Evolutionary conservation across 495 filamentous ascomycete genomes (phyloP).

Genomic region (Aspergillus funiculosus): DNA sequence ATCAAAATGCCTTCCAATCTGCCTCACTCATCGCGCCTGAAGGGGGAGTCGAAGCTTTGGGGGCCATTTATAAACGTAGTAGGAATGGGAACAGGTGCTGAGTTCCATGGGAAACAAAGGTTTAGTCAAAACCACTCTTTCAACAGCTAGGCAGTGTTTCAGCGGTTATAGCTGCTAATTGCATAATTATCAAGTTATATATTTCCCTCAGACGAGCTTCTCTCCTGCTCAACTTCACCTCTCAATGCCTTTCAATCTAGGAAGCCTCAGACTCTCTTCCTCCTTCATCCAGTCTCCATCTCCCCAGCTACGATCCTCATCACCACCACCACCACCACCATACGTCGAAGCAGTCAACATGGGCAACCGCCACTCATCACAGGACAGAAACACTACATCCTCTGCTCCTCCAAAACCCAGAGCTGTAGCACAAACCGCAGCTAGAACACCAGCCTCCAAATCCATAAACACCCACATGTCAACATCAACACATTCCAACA

Average conservation of each 20-base stretch:
- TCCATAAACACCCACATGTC: conserved; percentile 4
- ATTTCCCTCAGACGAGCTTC: too few relatives aligned
- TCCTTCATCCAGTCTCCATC: not conserved
- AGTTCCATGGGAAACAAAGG: not conserved
- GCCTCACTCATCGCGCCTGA: too few relatives aligned
- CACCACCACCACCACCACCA: not conserved
- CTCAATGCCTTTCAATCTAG: conserved; percentile 5
- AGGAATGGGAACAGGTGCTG: not conserved
- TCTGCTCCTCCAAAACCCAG: conserved; percentile 1
- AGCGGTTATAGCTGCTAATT: too few relatives aligned
- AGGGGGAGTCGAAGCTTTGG: not conserved
- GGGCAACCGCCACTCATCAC: conserved; percentile 11
- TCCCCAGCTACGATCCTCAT: not conserved
- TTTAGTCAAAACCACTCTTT: too few relatives aligned
- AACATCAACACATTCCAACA: not conserved
- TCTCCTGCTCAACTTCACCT: not conserved
- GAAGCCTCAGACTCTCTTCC: conserved; percentile 2
- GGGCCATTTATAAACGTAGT: not conserved
- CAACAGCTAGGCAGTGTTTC: too few relatives aligned
- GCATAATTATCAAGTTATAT: too few relatives aligned
- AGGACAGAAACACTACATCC: not conserved
- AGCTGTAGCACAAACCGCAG: not conserved
- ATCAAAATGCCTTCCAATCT: not conserved
- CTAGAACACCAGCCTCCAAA: not conserved
- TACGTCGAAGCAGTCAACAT: conserved; percentile 3